Percentiles rank a stretch among this genome's conserved stretches.
phyloP scores from a whole-genome alignment of 2,329 filamentous ascomycete genomes.

The Ophiostoma tasmaniense region DNA sequence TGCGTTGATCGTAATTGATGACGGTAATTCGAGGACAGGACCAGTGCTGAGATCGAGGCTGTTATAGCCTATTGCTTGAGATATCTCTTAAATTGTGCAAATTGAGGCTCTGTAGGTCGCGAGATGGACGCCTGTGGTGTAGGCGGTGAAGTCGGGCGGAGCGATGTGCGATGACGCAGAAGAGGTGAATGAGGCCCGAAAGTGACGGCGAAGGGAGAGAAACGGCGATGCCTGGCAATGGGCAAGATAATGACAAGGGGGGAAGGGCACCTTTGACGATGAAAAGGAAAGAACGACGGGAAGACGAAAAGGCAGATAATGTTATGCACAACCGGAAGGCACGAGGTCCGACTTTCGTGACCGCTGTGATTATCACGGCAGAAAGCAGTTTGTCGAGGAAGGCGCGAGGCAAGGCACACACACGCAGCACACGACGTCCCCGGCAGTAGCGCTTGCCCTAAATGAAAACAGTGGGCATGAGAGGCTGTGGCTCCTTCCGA shows the following conservation, averaged over 20 bases:
- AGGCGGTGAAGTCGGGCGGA: neutral
- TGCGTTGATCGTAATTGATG: neutral
- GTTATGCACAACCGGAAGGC: neutral
- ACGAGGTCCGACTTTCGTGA: neutral
- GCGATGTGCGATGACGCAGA: neutral
- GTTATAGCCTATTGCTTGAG: neutral
- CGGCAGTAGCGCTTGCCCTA: constrained; percentile 15
- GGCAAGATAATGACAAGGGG: neutral
- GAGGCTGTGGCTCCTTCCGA: constrained; percentile 8
- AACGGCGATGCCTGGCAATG: neutral
- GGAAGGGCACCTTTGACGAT: neutral
- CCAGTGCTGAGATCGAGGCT: neutral
- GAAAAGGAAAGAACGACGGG: neutral
- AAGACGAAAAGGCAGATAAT: neutral
- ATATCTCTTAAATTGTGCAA: neutral
- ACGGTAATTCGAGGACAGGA: neutral
- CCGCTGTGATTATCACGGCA: constrained; percentile 6
- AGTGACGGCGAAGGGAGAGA: neutral
- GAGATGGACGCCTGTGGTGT: neutral
- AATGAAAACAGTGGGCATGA: constrained; percentile 1
- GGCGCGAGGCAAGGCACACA: constrained; percentile 13
- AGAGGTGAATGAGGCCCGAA: neutral
- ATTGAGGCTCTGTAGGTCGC: neutral
- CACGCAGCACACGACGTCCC: constrained; percentile 5
- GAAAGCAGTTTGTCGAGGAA: constrained; percentile 4